Conservation (phyloP, 495 filamentous ascomycete genomes). For the Penicillium cinerascens region DNA sequence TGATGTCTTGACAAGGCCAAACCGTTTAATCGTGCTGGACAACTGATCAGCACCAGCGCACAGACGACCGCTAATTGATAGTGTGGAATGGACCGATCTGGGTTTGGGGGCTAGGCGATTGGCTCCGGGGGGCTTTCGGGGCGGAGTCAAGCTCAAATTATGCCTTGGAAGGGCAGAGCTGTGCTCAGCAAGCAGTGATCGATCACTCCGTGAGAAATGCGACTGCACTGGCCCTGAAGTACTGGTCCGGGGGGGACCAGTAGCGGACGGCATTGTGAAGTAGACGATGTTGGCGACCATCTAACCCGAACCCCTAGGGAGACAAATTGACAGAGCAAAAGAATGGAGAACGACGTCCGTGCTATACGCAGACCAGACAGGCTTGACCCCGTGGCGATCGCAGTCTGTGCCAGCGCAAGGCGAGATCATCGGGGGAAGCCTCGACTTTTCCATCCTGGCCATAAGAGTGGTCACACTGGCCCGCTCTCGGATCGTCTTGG, state of each 20-base stretch:
- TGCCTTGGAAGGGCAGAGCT: not conserved
- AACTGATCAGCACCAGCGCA: conserved; percentile 26
- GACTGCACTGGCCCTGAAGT: not conserved
- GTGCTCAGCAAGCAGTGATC: not conserved
- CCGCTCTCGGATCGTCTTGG: not conserved
- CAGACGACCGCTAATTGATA: conserved; percentile 21
- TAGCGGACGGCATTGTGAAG: not conserved
- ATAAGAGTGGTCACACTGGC: not conserved
- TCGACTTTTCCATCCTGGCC: conserved; percentile 8
- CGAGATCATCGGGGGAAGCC: conserved; percentile 10
- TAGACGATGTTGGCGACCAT: conserved; percentile 8
- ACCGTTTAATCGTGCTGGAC: conserved; percentile 17
- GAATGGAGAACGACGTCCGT: conserved; percentile 1
- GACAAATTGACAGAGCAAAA: not conserved
- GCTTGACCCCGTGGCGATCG: conserved; percentile 11
- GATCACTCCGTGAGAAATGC: not conserved
- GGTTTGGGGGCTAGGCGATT: conserved; percentile 11
- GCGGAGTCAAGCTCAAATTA: not conserved
- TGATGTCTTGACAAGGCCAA: conserved; percentile 24
- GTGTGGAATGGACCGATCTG: conserved; percentile 19
- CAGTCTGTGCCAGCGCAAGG: not conserved
- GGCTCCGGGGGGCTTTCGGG: not conserved
- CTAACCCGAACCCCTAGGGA: not conserved
- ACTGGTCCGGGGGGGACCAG: not conserved
- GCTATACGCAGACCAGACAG: not conserved